Evolutionary conservation across 768 basidiomycete species (phyloP), one percentile per base, ranked within the genome.

Genomic region (Agrocybe praecox): DNA sequence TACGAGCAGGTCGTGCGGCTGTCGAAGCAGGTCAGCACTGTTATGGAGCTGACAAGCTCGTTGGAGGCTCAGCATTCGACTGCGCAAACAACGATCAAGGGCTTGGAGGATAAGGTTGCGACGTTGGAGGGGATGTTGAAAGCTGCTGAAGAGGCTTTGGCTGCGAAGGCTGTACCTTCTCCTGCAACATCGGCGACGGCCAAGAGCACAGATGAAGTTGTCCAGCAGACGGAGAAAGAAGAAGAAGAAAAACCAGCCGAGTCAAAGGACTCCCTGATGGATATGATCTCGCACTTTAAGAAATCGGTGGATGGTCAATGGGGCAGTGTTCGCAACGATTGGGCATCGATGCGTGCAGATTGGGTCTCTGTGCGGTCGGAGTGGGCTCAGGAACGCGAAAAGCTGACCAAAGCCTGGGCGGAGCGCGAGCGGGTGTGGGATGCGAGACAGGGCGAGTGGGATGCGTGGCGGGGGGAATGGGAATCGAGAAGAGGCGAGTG

Each of bases 381-480:
- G 53, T 97, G 94, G 94, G 80, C 80, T 1, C 77, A 82, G 34
- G 95, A 97, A 71, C 79, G 94, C 5, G 88, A 89, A 58, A 79
- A 92, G 19, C 77, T 97, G 10, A 76, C 79, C 42, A 76, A 80
- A 18, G 92, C 92, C 11, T 80, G 86, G 26, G 26, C 26, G 9
- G 26, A 29, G 26, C 26, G 26, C 26, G 26, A 29, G 26, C 26
- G 90, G 42, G 36, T 14, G 36, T 40, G 36, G 36, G 36, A n/a
- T 40, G 74, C 71, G 24, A 86, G 95, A 32, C 84, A 88, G 63
- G 88, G 92, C 61, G 89, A 90, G 53, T 97, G 94, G 94, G 80
- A 80, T 2, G 77, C 82, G 34, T 94, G 96, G 71, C 79, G 94
- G 4, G 88, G 89, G 58, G 79, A 92, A 18, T 77, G 97, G 11